phyloP scores from a whole-genome alignment of 1,284 basidiomycete species.

The Paramarasmius palmivorus region DNA sequence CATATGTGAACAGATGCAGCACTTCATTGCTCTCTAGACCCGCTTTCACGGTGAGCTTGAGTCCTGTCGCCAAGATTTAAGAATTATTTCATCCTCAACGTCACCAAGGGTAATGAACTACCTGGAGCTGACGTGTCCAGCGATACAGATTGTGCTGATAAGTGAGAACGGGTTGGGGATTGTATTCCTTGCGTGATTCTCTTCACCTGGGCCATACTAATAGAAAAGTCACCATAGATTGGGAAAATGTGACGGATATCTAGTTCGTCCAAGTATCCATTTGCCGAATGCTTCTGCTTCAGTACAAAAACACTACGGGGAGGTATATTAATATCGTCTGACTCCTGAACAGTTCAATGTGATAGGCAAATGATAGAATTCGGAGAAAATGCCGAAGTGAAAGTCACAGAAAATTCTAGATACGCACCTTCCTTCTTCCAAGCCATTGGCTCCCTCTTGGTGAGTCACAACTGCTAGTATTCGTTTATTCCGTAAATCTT shows the following conservation, averaged over 20 bases:
- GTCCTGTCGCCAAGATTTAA: slow-evolving; percentile 27
- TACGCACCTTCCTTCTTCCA: slow-evolving; percentile 40
- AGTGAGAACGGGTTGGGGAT: slow-evolving; percentile 6
- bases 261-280: slow-evolving; percentile 29
- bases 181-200: slow-evolving; percentile 28
- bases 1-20: slow-evolving; percentile 44
- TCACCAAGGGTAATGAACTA: slow-evolving; percentile 24
- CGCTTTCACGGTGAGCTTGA: slow-evolving; percentile 48
- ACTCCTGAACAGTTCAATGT: not conserved
- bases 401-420: too few relatives aligned
- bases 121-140: slow-evolving; percentile 28
- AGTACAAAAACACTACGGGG: slow-evolving; percentile 46
- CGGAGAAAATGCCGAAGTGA: not conserved
- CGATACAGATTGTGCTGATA: slow-evolving; percentile 9
- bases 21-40: slow-evolving; percentile 32
- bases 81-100: not conserved
- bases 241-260: slow-evolving; percentile 51
- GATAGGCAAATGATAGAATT: too few relatives aligned
- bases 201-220: slow-evolving; percentile 52
- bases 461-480: slow-evolving; percentile 39
- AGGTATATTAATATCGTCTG: not conserved
- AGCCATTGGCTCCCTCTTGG: slow-evolving; percentile 24
- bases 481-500: slow-evolving; percentile 28
- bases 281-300: slow-evolving; percentile 28
- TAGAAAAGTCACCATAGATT: slow-evolving; percentile 50